Percentiles rank a stretch among this genome's conserved stretches.
phyloP scores from a whole-genome alignment of 2,329 filamentous ascomycete genomes.

The Fusarium luffae region DNA sequence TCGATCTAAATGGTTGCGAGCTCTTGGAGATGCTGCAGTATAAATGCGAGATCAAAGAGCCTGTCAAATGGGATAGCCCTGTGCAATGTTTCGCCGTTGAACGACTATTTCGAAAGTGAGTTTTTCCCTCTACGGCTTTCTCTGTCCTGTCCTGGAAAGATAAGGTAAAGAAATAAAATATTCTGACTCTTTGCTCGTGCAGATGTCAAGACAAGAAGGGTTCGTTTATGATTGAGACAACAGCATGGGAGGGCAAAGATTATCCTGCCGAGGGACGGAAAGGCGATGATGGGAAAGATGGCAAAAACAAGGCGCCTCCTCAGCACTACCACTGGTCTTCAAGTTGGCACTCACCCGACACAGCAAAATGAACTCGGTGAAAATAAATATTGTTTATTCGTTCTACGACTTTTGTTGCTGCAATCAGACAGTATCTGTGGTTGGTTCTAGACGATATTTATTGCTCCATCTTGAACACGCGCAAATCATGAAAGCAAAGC shows the following conservation, averaged over 20 bases:
- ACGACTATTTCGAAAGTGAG: slow-evolving; percentile 70
- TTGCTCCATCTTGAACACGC: neutral
- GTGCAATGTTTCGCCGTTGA: slow-evolving; percentile 68
- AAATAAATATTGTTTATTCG: neutral
- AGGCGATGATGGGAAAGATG: slow-evolving; percentile 29
- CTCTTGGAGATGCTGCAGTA: slow-evolving; percentile 70
- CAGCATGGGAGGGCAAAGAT: slow-evolving; percentile 65
- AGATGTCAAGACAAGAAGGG: slow-evolving; percentile 70
- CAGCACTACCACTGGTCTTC: slow-evolving; percentile 51
- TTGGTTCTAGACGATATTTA: neutral
- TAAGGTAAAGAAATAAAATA: neutral
- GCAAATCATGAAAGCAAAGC: neutral
- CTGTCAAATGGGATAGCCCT: slow-evolving; percentile 57
- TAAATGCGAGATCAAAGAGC: slow-evolving; percentile 65
- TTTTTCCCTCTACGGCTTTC: slow-evolving; percentile 4
- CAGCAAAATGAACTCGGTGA: slow-evolving; percentile 26
- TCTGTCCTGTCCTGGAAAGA: neutral
- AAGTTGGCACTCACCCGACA: slow-evolving; percentile 51
- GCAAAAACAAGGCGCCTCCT: slow-evolving; percentile 29
- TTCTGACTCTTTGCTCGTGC: slow-evolving; percentile 29
- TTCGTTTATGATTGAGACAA: slow-evolving; percentile 71
- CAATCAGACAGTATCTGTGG: neutral
- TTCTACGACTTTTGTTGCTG: neutral
- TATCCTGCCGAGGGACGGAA: slow-evolving; percentile 17
- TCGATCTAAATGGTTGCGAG: slow-evolving; percentile 67